A percentile compares a stretch with the other conserved stretches of the same genome.
These are phyloP conservation scores for Castanea crenata DNA, from an alignment of 306 rosid species.

Conservation along the genomic window DNA sequence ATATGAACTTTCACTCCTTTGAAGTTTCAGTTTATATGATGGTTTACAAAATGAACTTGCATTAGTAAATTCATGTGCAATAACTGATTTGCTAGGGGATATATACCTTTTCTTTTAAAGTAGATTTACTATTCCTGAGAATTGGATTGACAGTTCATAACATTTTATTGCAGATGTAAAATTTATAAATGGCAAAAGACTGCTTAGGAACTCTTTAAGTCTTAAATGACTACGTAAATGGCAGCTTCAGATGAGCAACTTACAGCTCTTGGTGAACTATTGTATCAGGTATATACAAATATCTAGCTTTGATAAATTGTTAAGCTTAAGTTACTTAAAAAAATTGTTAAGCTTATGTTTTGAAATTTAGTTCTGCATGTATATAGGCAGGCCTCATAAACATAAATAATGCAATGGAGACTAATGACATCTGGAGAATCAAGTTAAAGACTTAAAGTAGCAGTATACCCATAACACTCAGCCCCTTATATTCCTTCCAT, in stretches of 20 bases:
- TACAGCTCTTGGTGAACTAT: conserved; percentile 77
- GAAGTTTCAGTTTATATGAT: not conserved
- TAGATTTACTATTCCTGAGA: not conserved
- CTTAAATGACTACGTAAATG: no score
- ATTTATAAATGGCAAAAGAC: no score
- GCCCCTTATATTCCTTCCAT: not conserved
- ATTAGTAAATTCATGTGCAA: not conserved
- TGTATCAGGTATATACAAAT: conserved; percentile 71
- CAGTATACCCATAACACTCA: not conserved
- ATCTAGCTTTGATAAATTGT: not conserved
- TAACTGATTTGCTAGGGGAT: not conserved
- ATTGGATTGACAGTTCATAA: conserved; percentile 14
- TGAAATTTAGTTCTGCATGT: not conserved
- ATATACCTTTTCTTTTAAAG: not conserved
- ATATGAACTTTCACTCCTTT: not conserved
- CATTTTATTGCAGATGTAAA: conserved; percentile 48
- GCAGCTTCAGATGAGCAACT: conserved; percentile 70
- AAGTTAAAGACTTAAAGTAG: not conserved
- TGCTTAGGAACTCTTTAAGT: no score
- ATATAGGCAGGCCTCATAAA: not conserved
- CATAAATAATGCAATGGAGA: not conserved
- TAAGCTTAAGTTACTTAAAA: not conserved
- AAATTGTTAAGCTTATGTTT: not conserved
- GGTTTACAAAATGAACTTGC: not conserved
- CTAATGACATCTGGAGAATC: not conserved